Conservation (phyloP, 1,284 basidiomycete species). For the Singerocomus inundabilis region DNA sequence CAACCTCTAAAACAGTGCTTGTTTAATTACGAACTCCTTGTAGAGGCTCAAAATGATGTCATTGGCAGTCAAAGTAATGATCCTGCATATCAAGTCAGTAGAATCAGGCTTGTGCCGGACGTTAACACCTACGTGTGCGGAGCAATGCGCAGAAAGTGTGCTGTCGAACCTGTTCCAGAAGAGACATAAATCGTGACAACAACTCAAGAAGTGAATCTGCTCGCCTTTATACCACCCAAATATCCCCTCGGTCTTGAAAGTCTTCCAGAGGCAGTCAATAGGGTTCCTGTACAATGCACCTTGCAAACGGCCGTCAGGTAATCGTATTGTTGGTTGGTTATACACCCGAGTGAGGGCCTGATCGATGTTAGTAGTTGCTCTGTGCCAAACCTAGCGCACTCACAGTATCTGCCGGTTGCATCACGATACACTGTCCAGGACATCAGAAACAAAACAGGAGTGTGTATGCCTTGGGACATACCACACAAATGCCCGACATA, state of each 20-base stretch:
- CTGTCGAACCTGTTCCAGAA: slow-evolving; percentile 70
- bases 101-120: neutral
- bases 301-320: slow-evolving; percentile 71
- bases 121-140: slow-evolving; percentile 74
- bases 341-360: slow-evolving; percentile 94
- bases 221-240: slow-evolving; percentile 90
- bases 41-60: slow-evolving; percentile 82
- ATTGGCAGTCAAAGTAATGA: slow-evolving; percentile 84
- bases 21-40: slow-evolving; percentile 38
- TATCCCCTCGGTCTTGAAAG: slow-evolving; percentile 86
- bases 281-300: slow-evolving; percentile 89
- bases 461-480: slow-evolving; percentile 41
- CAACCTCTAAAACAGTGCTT: slow-evolving; percentile 13
- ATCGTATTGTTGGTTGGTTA: slow-evolving; percentile 82
- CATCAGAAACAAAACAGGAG: slow-evolving; percentile 3
- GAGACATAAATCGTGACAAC: neutral
- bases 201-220: neutral
- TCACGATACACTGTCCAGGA: slow-evolving; percentile 64
- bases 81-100: slow-evolving; percentile 42
- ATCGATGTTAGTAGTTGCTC: slow-evolving; percentile 6
- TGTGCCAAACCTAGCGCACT: slow-evolving; percentile 27
- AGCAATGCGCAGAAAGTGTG: slow-evolving; percentile 89
- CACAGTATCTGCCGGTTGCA: slow-evolving; percentile 89
- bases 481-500: slow-evolving; percentile 90
- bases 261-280: slow-evolving; percentile 96